phyloP scores from a whole-genome alignment of 371 early-diverging fungal genomes.

The Syncephalastrum monosporum region DNA sequence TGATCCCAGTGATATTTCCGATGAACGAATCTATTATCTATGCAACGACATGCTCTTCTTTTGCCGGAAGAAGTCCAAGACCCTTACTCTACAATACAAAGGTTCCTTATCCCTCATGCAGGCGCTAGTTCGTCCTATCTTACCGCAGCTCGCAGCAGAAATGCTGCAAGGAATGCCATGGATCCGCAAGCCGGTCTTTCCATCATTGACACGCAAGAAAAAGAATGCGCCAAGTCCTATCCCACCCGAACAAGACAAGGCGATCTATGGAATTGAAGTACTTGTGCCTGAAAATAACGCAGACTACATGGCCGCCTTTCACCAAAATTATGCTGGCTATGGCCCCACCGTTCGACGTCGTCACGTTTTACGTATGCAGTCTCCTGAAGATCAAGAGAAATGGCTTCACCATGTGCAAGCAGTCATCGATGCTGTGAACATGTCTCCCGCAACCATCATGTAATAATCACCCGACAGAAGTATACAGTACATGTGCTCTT shows the following conservation, averaged over 20 bases:
- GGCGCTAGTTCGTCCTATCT: background rate
- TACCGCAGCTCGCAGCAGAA: constrained; percentile 8
- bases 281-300: constrained; percentile 12
- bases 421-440: constrained; percentile 8
- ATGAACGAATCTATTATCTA: constrained; percentile 28
- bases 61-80: constrained; percentile 10
- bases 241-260: background rate
- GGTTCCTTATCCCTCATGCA: background rate
- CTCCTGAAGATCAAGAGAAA: constrained; percentile 13
- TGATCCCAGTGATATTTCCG: constrained; percentile 18
- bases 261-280: constrained; percentile 30
- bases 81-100: background rate
- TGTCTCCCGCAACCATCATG: background rate
- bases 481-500: constrained; percentile 21
- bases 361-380: constrained; percentile 22
- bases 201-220: background rate
- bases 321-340: constrained; percentile 16
- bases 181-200: constrained; percentile 8
- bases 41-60: constrained; percentile 20
- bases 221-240: constrained; percentile 4
- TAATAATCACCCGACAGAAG: background rate
- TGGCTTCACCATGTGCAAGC: constrained; percentile 14
- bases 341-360: constrained; percentile 12
- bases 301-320: constrained; percentile 16
- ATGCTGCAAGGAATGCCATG: constrained; percentile 6